These are phyloP conservation scores for Cladosporium sp. DNA, from an alignment of 2,329 filamentous ascomycete genomes.

Conservation along the genomic window DNA sequence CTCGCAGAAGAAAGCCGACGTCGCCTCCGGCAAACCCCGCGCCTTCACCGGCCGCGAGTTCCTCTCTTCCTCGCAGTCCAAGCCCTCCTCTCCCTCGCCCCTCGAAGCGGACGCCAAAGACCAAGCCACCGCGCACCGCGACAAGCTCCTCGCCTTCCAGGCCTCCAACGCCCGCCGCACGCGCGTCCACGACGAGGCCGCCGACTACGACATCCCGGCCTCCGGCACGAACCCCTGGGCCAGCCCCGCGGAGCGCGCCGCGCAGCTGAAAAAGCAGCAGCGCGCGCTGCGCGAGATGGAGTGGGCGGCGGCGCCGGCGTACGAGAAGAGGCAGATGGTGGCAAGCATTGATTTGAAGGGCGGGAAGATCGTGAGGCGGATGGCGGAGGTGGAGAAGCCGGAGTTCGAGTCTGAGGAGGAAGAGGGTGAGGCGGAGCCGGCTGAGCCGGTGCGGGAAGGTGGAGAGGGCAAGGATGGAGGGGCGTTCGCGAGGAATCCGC, in stretches of 20 bases:
- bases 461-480: constrained; percentile 30
- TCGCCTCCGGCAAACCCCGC: constrained; percentile 40
- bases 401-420: constrained; percentile 33
- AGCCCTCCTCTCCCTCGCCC: constrained; percentile 31
- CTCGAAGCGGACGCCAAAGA: constrained; percentile 51
- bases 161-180: constrained; percentile 79
- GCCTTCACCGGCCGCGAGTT: constrained; percentile 33
- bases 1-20: constrained; percentile 59
- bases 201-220: constrained; percentile 60
- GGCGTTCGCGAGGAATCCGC: constrained; percentile 62
- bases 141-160: constrained; percentile 75
- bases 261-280: constrained; percentile 80
- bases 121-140: constrained; percentile 70
- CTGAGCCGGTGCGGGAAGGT: constrained; percentile 18
- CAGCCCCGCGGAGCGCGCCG: constrained; percentile 71
- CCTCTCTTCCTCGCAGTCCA: constrained; percentile 21
- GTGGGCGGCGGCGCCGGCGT: constrained; percentile 77
- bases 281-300: constrained; percentile 77
- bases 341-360: constrained; percentile 77
- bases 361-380: constrained; percentile 67
- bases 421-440: constrained; percentile 22
- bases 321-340: constrained; percentile 79
- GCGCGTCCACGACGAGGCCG: constrained; percentile 78
- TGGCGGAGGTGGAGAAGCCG: constrained; percentile 55
- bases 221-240: constrained; percentile 71